These are phyloP conservation scores for Pseudogymnoascus sp. DNA, from an alignment of 2,329 filamentous ascomycete species.

Conservation along the genomic window DNA sequence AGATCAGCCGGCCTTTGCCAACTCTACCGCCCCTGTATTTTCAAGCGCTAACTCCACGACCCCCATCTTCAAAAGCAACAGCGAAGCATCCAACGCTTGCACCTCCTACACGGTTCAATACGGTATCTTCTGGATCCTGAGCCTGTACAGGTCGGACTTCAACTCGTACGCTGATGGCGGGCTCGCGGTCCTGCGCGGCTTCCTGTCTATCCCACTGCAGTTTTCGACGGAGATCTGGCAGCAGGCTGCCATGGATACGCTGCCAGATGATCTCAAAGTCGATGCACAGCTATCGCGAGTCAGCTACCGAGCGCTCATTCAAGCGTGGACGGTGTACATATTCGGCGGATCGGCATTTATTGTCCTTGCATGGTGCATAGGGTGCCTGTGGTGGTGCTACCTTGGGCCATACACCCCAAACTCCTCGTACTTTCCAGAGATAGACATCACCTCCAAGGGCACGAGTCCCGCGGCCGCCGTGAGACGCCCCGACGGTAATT, in stretches of 20 bases:
- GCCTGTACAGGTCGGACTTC: background rate
- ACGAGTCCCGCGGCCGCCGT: background rate
- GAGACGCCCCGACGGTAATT: background rate
- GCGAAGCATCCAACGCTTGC: background rate
- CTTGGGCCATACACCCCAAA: background rate
- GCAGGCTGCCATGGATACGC: slow-evolving; percentile 2
- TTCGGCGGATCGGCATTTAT: background rate
- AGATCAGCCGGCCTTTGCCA: slow-evolving; percentile 5
- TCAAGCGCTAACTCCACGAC: background rate
- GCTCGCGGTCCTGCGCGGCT: slow-evolving; percentile 3
- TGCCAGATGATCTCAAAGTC: background rate
- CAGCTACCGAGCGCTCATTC: background rate
- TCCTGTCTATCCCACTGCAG: slow-evolving; percentile 2
- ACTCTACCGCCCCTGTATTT: background rate
- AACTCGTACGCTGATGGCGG: background rate
- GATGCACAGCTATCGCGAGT: background rate
- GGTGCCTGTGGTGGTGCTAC: slow-evolving; percentile 4
- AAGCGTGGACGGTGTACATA: background rate
- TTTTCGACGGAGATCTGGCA: slow-evolving; percentile 1
- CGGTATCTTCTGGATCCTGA: background rate
- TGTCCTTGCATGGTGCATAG: background rate
- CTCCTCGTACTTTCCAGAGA: background rate
- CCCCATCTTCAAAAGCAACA: background rate
- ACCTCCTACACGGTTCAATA: slow-evolving; percentile 2
- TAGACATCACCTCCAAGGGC: background rate